Evolutionary conservation across 2,329 filamentous ascomycete species (phyloP).

Genomic region (Aspergillus transmontanensis): DNA sequence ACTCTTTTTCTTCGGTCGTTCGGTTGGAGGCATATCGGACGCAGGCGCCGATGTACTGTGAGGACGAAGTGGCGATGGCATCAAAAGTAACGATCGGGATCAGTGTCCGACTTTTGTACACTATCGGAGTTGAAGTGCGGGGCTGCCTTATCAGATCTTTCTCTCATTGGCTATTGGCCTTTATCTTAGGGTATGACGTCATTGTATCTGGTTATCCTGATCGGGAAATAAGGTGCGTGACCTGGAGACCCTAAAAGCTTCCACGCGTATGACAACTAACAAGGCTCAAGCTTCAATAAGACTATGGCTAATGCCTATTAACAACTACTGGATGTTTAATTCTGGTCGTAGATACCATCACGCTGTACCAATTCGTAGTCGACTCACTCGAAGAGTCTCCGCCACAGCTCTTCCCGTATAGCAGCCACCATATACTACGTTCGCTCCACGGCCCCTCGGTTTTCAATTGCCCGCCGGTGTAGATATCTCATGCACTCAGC

Average conservation of each 20-base stretch:
- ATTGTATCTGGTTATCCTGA: not conserved
- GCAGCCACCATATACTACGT: not conserved
- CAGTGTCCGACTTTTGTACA: not conserved
- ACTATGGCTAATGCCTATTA: not conserved
- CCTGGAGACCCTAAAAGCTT: not conserved
- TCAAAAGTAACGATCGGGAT: not conserved
- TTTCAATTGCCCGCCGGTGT: conserved; percentile 68
- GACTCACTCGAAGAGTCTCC: not conserved
- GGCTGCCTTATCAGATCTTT: not conserved
- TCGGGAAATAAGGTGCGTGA: not conserved
- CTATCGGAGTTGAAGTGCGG: not conserved
- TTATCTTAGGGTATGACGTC: not conserved
- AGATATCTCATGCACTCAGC: conserved; percentile 57
- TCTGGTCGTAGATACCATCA: not conserved
- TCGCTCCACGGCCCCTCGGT: conserved; percentile 66
- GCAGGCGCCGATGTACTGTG: not conserved
- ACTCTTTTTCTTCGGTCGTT: not conserved
- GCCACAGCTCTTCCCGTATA: not conserved
- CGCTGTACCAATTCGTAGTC: not conserved
- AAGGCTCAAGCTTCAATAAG: not conserved
- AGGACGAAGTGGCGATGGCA: not conserved
- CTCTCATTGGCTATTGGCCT: not conserved
- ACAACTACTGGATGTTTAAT: not conserved
- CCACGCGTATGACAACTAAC: not conserved
- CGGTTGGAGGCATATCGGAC: not conserved